Base-by-base conservation (phyloP, 2,329 filamentous ascomycete species). In the Clathrospora elynae region DNA sequence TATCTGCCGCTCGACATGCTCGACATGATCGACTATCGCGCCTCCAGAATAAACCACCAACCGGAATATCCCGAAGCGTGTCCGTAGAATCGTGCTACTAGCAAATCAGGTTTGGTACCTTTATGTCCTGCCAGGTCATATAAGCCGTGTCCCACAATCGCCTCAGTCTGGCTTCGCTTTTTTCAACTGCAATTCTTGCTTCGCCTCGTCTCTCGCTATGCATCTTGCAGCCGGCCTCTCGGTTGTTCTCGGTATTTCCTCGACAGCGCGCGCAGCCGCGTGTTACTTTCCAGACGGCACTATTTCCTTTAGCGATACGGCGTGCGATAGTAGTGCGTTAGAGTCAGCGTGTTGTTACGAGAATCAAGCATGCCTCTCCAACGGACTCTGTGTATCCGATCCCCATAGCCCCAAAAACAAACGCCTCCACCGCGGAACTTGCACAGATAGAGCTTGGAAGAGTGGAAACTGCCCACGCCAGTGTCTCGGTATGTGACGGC, bases 331-430 rank as follows among this genome's bases (percentile, higher is more conserved):
- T 12, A 46, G 49, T 20, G 51, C 50, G 10, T 33, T 54, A 18
- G 60, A 60, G 3, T 61, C 58, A 6, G 49, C 53, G 1, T 65
- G 59, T 37, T 64, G 61, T 35, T 65, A 45, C 28, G 49, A 62
- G 10, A 46, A 54, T 11, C 61, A 65, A 50, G 60, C 61, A 9
- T 65, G 61, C 42, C 50, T 65, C n/a, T 62, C 59, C 12, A 65
- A 65, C 16, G 61, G 60, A 6, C 57, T 65, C 20, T 63, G 58
- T 33, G 57, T 61, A 3, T 58, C 55, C 12, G 55, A 63, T 22
- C 60, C 61, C 10, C 55, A 59, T 25, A 46, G 56, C 22, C 34
- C 41, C n/a, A 46, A 29, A 1, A 45, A 53, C 26, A 47, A 56
- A 17, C 54, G 56, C 29, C 30, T 56, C 2, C 58, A 63, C 35